Percentiles rank a stretch among this genome's conserved stretches.
These are phyloP conservation scores for Chaetoceros tenuissimus DNA, from an alignment of 108 stramenopile species.

Conservation along the genomic window DNA sequence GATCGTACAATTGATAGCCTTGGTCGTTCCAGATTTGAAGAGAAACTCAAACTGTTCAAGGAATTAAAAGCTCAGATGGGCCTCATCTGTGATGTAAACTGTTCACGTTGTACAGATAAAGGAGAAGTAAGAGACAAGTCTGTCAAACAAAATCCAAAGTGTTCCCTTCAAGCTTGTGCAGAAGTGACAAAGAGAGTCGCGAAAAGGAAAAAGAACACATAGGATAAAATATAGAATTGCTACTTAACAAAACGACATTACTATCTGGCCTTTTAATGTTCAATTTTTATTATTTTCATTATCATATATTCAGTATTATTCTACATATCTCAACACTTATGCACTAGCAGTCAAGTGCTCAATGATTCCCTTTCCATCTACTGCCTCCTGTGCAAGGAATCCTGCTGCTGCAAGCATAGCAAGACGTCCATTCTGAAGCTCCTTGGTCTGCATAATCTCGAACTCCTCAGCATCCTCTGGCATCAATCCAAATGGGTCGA, in stretches of 20 bases:
- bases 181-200: too few relatives aligned
- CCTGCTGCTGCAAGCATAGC: conserved; percentile 86
- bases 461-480: conserved; percentile 64
- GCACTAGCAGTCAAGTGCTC: conserved; percentile 31
- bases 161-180: too few relatives aligned
- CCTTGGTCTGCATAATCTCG: conserved; percentile 69
- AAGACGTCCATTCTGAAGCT: conserved; percentile 85
- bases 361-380: conserved; percentile 66
- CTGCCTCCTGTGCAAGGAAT: conserved; percentile 76
- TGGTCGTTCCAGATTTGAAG: conserved; percentile 21
- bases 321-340: not conserved
- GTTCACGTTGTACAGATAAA: too few relatives aligned
- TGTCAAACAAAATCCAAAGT: too few relatives aligned
- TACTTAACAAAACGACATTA: too few relatives aligned
- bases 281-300: not conserved
- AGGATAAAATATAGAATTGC: too few relatives aligned
- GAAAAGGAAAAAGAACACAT: too few relatives aligned
- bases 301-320: not conserved
- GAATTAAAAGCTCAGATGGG: too few relatives aligned
- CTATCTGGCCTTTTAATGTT: too few relatives aligned
- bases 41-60: conserved; percentile 12
- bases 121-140: too few relatives aligned
- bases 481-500: conserved; percentile 79
- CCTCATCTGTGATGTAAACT: too few relatives aligned
- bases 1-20: conserved; percentile 40